These are phyloP conservation scores for Suillus cothurnatus DNA, from an alignment of 768 basidiomycete genomes.

Conservation along the genomic window DNA sequence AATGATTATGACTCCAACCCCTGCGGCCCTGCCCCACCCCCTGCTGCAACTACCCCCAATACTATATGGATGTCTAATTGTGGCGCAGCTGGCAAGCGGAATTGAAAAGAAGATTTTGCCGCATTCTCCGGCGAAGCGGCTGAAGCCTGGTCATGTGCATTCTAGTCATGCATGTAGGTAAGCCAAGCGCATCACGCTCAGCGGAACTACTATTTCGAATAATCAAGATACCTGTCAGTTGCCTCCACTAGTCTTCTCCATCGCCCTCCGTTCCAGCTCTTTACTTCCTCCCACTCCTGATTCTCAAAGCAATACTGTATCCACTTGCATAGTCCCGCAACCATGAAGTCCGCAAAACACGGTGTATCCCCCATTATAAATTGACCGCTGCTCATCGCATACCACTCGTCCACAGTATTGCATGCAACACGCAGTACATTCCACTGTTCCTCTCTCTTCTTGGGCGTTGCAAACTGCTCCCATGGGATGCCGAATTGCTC, in stretches of 20 bases:
- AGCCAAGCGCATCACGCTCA: neutral
- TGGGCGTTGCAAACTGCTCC: conserved; percentile 30
- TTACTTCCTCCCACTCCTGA: conserved; percentile 14
- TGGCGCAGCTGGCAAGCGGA: too few relatives aligned
- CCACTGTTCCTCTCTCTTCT: conserved; percentile 38
- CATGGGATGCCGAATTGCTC: conserved; percentile 39
- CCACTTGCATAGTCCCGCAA: conserved; percentile 24
- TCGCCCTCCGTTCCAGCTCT: conserved; percentile 14
- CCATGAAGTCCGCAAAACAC: conserved; percentile 21
- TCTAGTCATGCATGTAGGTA: neutral
- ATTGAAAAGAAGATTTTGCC: too few relatives aligned
- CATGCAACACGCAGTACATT: conserved; percentile 36
- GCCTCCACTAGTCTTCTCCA: conserved; percentile 18
- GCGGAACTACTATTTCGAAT: conserved; percentile 7
- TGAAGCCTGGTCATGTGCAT: neutral
- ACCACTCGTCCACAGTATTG: conserved; percentile 20
- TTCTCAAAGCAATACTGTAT: conserved; percentile 11
- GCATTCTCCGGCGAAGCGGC: too few relatives aligned
- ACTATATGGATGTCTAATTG: too few relatives aligned
- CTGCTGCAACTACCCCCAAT: too few relatives aligned
- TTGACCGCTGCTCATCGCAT: conserved; percentile 5
- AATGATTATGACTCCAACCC: too few relatives aligned
- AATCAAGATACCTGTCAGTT: conserved; percentile 20
- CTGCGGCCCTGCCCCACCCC: too few relatives aligned
- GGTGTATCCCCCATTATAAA: conserved; percentile 21